Evolutionary conservation across 176 grass and related monocot genomes (phyloP).

Genomic region (Aegilops umbellulata): DNA sequence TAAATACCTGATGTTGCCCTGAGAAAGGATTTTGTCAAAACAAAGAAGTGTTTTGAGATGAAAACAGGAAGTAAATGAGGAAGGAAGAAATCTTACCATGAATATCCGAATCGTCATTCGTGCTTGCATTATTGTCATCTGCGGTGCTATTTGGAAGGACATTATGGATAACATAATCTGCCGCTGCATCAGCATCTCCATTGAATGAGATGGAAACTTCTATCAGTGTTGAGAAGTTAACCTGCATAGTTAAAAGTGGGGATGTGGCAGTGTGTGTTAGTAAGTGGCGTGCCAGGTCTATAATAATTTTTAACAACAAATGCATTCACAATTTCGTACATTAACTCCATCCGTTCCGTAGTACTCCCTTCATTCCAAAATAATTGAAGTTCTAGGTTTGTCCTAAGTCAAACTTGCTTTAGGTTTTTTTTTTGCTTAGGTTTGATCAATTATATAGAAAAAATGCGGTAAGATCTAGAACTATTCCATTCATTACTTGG

Average conservation of each 20-base stretch:
- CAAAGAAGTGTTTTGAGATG: background rate
- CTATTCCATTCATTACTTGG: too few species aligned
- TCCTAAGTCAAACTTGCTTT: too few species aligned
- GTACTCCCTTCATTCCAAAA: too few species aligned
- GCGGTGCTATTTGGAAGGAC: slow-evolving; percentile 3
- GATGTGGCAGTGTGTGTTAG: background rate
- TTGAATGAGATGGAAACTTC: slow-evolving; percentile 38
- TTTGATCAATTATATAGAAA: too few species aligned
- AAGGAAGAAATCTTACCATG: background rate
- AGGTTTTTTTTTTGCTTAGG: too few species aligned
- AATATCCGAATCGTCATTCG: background rate
- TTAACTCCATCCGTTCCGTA: background rate
- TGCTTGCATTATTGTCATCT: background rate
- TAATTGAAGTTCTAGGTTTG: too few species aligned
- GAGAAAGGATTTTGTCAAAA: background rate
- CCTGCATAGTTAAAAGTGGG: background rate
- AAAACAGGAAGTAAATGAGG: background rate
- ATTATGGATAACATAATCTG: slow-evolving; percentile 27
- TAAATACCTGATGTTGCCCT: background rate
- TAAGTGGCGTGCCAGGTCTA: background rate
- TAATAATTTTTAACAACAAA: background rate
- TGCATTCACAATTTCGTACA: background rate
- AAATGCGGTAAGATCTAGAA: too few species aligned
- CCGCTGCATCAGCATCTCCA: slow-evolving; percentile 30
- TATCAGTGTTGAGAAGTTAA: slow-evolving; percentile 33